These are phyloP conservation scores for Chaetomium olivaceum DNA, from an alignment of 2,329 filamentous ascomycete genomes.

Conservation along the genomic window DNA sequence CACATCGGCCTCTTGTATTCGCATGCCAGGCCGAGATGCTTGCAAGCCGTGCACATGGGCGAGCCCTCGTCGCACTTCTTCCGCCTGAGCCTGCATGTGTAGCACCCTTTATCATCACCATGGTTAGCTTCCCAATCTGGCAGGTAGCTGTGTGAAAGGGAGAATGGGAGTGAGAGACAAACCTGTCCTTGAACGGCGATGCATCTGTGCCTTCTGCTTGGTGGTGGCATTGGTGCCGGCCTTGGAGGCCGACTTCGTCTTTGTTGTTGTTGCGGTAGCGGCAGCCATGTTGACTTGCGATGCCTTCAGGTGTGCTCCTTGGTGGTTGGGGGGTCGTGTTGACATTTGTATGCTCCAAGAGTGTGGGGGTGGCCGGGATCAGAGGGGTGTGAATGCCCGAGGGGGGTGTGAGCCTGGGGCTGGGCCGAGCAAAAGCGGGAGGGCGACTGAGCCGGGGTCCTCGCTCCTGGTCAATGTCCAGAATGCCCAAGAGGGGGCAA, in stretches of 20 bases:
- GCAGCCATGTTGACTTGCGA: slow-evolving; percentile 61
- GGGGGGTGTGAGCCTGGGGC: slow-evolving; percentile 33
- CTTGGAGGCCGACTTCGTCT: slow-evolving; percentile 60
- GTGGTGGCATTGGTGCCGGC: slow-evolving; percentile 51
- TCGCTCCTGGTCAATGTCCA: slow-evolving; percentile 39
- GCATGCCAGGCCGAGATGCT: slow-evolving; percentile 77
- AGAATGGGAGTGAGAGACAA: slow-evolving; percentile 47
- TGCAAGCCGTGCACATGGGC: slow-evolving; percentile 65
- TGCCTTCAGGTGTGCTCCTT: slow-evolving; percentile 52
- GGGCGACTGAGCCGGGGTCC: slow-evolving; percentile 36
- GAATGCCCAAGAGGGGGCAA: slow-evolving; percentile 37
- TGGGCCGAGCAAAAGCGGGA: slow-evolving; percentile 48
- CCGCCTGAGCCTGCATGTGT: slow-evolving; percentile 65
- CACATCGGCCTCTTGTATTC: slow-evolving; percentile 96
- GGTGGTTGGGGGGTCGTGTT: slow-evolving; percentile 63
- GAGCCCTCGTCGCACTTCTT: slow-evolving; percentile 70
- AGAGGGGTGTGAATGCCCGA: slow-evolving; percentile 20
- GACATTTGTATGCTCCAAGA: slow-evolving; percentile 61
- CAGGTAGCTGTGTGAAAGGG: slow-evolving; percentile 31
- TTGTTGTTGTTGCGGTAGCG: slow-evolving; percentile 48
- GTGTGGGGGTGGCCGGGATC: slow-evolving; percentile 32
- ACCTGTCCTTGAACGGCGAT: slow-evolving; percentile 94
- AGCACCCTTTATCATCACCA: slow-evolving; percentile 54
- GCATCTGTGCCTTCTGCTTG: slow-evolving; percentile 81
- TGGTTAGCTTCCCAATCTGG: slow-evolving; percentile 38